Evolutionary conservation across 1,139 yeast genomes (phyloP), one percentile per base, ranked within the genome.

Genomic region (Meyerozyma carpophila): DNA sequence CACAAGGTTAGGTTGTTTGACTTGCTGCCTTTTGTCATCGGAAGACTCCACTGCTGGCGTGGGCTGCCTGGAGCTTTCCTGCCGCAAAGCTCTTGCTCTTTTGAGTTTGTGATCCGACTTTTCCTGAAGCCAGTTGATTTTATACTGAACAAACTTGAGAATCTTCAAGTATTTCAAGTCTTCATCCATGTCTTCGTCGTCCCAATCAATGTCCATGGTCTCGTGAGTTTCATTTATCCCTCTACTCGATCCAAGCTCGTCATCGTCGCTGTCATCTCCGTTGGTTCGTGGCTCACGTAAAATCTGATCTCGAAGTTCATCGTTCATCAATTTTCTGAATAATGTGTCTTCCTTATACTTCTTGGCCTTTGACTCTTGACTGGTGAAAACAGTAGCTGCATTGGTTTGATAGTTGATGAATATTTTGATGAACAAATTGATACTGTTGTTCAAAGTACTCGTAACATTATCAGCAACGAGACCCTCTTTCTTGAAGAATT

Each of bases 141-240:
- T 73, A 52, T 73, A 72, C 55, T 70, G 65, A 45, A 73, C 59
- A 51, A 67, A 71, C 50, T 73, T 71, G 50, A 73, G 58, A 11
- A 71, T 66, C 44, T 70, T 71, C 49, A 73, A 57, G 45, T 68
- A 72, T 50, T 73, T 73, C 56, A 72, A 63, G 51, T 73, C 77
- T 51, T 73, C 79, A 51, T 72, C 77, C 72, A 73, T 63, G 29
- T 70, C 70, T 50, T 73, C 77, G 50, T 73, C 76, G 47, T 73
- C 79, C 78, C 78, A 73, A 52, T 73, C 78, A 13, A 72, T 70
- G 8, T 48, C 52, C 36, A 53, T 57, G 8, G 51, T 56, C 37
- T 53, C 56, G 8, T 51, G 56, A 10, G 60, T 63, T 20, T 65
- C 73, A 14, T 60, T 66, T 11, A 34, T 34, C 20, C 34, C 34